These are phyloP conservation scores for Apiospora saccharicola DNA, from an alignment of 2,329 filamentous ascomycete species.

Conservation along the genomic window DNA sequence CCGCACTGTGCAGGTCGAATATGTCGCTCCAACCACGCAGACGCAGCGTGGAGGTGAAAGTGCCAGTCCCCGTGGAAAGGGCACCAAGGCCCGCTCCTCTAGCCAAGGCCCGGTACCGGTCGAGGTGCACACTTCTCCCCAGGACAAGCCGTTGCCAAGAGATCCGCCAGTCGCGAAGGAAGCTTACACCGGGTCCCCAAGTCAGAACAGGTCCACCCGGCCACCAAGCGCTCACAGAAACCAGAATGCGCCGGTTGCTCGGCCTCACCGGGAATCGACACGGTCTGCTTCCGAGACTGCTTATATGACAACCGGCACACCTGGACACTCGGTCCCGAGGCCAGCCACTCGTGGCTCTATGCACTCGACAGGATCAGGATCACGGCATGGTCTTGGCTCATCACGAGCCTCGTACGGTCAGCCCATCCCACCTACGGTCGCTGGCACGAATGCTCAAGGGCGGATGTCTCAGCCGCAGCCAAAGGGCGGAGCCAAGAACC, in stretches of 20 bases:
- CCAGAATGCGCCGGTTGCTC: slow-evolving; percentile 54
- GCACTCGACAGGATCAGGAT: slow-evolving; percentile 68
- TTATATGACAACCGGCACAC: slow-evolving; percentile 59
- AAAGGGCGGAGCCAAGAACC: slow-evolving; percentile 67
- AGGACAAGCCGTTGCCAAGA: slow-evolving; percentile 66
- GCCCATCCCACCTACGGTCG: slow-evolving; percentile 85
- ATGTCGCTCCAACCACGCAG: slow-evolving; percentile 88
- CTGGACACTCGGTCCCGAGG: slow-evolving; percentile 56
- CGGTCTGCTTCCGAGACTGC: slow-evolving; percentile 62
- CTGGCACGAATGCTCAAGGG: slow-evolving; percentile 87
- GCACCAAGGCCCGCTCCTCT: slow-evolving; percentile 59
- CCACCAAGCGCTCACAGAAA: slow-evolving; percentile 58
- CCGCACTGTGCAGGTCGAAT: slow-evolving; percentile 95
- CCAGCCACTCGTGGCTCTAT: slow-evolving; percentile 86
- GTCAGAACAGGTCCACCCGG: slow-evolving; percentile 46
- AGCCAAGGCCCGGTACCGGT: slow-evolving; percentile 61
- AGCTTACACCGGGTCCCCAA: slow-evolving; percentile 45
- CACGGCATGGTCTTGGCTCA: slow-evolving; percentile 64
- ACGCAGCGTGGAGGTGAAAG: slow-evolving; percentile 73
- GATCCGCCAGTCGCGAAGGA: slow-evolving; percentile 61
- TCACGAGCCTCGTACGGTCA: slow-evolving; percentile 81
- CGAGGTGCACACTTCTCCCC: slow-evolving; percentile 48
- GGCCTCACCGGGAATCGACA: slow-evolving; percentile 55
- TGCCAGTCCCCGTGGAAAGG: slow-evolving; percentile 44
- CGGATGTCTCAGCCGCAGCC: slow-evolving; percentile 91